A percentile compares a stretch with the other conserved stretches of the same genome.
phyloP scores from a whole-genome alignment of 805 yeast species.

The Metschnikowia continentalis region DNA sequence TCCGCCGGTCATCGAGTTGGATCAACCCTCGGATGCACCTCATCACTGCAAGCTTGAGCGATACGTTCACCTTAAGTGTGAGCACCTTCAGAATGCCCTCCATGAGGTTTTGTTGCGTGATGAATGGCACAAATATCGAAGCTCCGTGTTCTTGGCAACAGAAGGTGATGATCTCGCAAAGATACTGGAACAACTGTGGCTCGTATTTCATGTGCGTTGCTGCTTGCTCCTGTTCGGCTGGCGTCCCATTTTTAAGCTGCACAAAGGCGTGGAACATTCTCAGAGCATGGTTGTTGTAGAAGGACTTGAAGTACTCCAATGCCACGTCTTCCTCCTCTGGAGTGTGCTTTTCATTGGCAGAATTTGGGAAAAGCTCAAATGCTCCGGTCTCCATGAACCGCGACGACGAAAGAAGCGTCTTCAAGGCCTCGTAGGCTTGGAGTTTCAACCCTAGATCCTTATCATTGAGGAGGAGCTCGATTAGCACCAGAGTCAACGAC shows the following conservation, averaged over 20 bases:
- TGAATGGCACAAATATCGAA: slow-evolving; percentile 54
- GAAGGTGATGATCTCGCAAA: slow-evolving; percentile 69
- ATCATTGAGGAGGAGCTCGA: slow-evolving; percentile 59
- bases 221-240: slow-evolving; percentile 1
- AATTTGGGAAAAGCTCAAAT: slow-evolving; percentile 9
- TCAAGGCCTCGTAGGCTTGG: slow-evolving; percentile 81
- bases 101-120: slow-evolving; percentile 56
- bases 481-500: slow-evolving; percentile 52
- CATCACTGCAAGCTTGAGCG: slow-evolving; percentile 62
- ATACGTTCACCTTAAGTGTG: slow-evolving; percentile 37
- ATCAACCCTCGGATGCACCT: slow-evolving; percentile 65
- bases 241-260: slow-evolving; percentile 19
- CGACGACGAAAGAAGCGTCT: slow-evolving; percentile 61
- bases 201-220: slow-evolving; percentile 21
- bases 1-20: slow-evolving; percentile 56
- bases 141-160: slow-evolving; percentile 64
- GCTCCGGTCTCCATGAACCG: slow-evolving; percentile 2
- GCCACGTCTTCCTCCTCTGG: slow-evolving; percentile 22
- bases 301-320: slow-evolving; percentile 48
- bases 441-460: slow-evolving; percentile 67
- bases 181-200: slow-evolving; percentile 46
- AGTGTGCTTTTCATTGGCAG: slow-evolving; percentile 7
- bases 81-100: slow-evolving; percentile 52
- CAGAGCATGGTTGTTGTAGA: slow-evolving; percentile 62
- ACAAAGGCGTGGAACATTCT: slow-evolving; percentile 48